phyloP scores from a whole-genome alignment of 768 basidiomycete genomes.

The Grammothele lineata region DNA sequence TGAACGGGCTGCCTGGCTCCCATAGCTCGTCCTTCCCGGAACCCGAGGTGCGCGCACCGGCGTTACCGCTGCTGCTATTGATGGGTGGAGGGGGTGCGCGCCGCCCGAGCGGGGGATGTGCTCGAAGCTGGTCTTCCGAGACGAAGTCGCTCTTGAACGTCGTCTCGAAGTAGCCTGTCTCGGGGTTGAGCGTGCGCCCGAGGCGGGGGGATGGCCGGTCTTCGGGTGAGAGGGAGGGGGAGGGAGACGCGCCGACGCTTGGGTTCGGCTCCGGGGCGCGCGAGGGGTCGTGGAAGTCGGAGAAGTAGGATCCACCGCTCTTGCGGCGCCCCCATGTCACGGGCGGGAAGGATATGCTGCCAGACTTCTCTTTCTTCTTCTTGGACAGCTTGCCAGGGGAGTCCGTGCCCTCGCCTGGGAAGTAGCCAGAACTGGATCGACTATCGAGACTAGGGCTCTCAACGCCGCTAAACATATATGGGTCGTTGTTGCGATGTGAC shows the following conservation, averaged over 20 bases:
- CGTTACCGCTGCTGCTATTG: not conserved
- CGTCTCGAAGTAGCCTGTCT: slow-evolving; percentile 34
- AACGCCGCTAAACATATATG: slow-evolving; percentile 61
- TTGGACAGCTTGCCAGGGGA: slow-evolving; percentile 27
- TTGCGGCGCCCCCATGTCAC: slow-evolving; percentile 52
- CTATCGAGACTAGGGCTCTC: slow-evolving; percentile 35
- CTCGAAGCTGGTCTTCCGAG: slow-evolving; percentile 27
- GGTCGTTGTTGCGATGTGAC: slow-evolving; percentile 23
- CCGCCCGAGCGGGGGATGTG: slow-evolving; percentile 16
- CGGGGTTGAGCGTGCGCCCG: slow-evolving; percentile 15
- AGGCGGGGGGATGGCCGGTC: slow-evolving; percentile 19
- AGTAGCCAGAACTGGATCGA: not conserved
- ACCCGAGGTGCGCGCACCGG: not conserved
- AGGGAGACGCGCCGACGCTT: too few species aligned
- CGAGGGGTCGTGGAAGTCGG: slow-evolving; percentile 21
- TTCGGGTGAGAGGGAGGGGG: not conserved
- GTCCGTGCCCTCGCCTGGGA: not conserved
- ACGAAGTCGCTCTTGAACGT: slow-evolving; percentile 42
- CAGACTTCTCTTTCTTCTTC: slow-evolving; percentile 43
- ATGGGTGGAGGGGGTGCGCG: not conserved
- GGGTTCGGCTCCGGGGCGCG: slow-evolving; percentile 11
- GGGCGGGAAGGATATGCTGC: slow-evolving; percentile 54
- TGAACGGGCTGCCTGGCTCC: slow-evolving; percentile 32
- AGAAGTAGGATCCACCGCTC: slow-evolving; percentile 55
- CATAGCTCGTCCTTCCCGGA: slow-evolving; percentile 25